phyloP scores from a whole-genome alignment of 225 moss, liverwort and hornwort species.

The Bryum argenteum region DNA sequence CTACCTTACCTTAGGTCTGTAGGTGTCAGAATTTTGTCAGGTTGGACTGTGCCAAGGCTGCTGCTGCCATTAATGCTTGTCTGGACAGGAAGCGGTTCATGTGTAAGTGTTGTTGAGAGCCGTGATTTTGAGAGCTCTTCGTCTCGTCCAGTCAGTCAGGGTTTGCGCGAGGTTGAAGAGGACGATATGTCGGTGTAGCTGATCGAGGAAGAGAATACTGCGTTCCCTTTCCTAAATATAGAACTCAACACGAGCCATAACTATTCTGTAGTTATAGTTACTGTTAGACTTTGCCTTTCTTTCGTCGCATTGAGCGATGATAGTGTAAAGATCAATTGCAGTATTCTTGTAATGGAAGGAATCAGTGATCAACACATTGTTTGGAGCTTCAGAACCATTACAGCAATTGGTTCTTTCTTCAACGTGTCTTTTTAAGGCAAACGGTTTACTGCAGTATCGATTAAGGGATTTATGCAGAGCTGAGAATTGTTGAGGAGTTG shows the following conservation, averaged over 20 bases:
- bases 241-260: slow-evolving; percentile 12
- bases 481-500: slow-evolving; percentile 3
- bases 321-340: slow-evolving; percentile 27
- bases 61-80: slow-evolving; percentile 33
- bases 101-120: slow-evolving; percentile 6
- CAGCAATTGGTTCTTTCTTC: neutral
- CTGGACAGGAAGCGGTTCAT: slow-evolving; percentile 24
- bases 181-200: slow-evolving; percentile 6
- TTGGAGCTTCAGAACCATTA: slow-evolving; percentile 10
- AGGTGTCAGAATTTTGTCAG: slow-evolving; percentile 36
- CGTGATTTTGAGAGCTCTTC: slow-evolving; percentile 1
- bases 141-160: neutral
- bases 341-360: slow-evolving; percentile 1
- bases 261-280: slow-evolving; percentile 2
- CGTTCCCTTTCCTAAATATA: slow-evolving; percentile 36
- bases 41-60: slow-evolving; percentile 34
- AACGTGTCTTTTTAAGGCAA: neutral
- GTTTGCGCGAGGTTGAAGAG: slow-evolving; percentile 22
- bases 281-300: neutral
- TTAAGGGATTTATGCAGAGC: slow-evolving; percentile 29
- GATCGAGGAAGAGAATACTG: slow-evolving; percentile 9
- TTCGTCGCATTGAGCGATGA: neutral
- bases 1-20: slow-evolving; percentile 23
- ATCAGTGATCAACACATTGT: slow-evolving; percentile 19
- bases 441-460: neutral